Evolutionary conservation across 2,329 filamentous ascomycete species (phyloP).

Genomic region (Phaeomoniella chlamydospora): DNA sequence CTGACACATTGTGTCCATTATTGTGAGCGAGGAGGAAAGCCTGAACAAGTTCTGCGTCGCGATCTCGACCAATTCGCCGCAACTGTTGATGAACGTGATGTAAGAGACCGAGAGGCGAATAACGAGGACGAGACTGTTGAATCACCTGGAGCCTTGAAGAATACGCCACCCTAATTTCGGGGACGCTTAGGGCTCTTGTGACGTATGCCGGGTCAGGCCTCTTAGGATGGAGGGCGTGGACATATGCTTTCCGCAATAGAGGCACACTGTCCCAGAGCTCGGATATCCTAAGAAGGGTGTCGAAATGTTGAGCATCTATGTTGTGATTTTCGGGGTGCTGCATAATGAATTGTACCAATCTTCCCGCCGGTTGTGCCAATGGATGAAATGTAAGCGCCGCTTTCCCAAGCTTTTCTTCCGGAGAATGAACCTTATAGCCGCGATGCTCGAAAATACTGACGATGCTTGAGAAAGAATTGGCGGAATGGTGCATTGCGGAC

Average conservation of each 20-base stretch:
- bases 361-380: not conserved
- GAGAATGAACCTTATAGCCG: not conserved
- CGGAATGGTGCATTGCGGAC: not conserved
- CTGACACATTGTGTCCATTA: not conserved
- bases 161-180: not conserved
- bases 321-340: not conserved
- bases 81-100: not conserved
- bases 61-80: not conserved
- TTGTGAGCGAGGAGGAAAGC: not conserved
- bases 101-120: not conserved
- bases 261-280: not conserved
- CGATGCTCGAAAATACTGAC: not conserved
- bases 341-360: not conserved
- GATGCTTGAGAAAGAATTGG: not conserved
- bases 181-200: not conserved
- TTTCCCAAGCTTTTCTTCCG: not conserved
- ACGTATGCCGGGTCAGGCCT: not conserved
- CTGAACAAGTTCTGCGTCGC: not conserved
- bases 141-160: not conserved
- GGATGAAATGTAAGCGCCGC: not conserved
- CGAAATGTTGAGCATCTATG: not conserved
- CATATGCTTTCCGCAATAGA: not conserved
- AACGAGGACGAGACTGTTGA: not conserved
- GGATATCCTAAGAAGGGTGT: not conserved
- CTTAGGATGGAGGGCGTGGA: not conserved